Conservation (phyloP, 208 protist species). For the Leishmania mexicana region DNA sequence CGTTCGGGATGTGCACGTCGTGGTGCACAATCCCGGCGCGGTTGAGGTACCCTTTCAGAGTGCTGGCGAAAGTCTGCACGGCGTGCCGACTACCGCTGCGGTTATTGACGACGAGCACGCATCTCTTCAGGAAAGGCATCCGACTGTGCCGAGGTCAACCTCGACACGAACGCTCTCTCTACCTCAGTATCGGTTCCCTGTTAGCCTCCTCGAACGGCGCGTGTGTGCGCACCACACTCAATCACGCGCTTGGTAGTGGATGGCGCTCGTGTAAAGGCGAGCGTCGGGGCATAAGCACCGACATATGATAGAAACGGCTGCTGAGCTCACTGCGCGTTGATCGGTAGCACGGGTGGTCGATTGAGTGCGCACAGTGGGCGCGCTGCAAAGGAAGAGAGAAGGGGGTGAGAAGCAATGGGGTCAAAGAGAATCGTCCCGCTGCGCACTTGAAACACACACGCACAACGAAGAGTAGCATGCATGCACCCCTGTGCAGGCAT, state of each 20-base stretch:
- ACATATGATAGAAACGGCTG: not conserved
- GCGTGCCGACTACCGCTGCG: conserved; percentile 64
- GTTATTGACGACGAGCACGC: conserved; percentile 70
- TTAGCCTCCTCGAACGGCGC: not conserved
- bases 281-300: not conserved
- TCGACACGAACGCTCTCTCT: not conserved
- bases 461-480: conserved; percentile 3
- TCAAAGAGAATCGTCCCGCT: not conserved
- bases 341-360: too few relatives aligned
- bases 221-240: not conserved
- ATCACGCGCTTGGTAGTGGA: not conserved
- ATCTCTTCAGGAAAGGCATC: conserved; percentile 45
- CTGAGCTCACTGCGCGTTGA: not conserved
- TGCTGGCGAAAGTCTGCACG: conserved; percentile 47
- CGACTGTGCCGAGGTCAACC: too few relatives aligned
- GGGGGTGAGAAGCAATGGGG: not conserved
- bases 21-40: conserved; percentile 69
- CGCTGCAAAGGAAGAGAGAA: not conserved
- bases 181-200: not conserved
- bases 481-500: not conserved
- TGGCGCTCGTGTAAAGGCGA: not conserved
- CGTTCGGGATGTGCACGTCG: conserved; percentile 49
- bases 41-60: conserved; percentile 68
- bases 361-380: not conserved
- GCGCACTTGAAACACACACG: not conserved